Evolutionary conservation across 2,329 filamentous ascomycete species (phyloP).

Genomic region (Pezizomycotina sp.): DNA sequence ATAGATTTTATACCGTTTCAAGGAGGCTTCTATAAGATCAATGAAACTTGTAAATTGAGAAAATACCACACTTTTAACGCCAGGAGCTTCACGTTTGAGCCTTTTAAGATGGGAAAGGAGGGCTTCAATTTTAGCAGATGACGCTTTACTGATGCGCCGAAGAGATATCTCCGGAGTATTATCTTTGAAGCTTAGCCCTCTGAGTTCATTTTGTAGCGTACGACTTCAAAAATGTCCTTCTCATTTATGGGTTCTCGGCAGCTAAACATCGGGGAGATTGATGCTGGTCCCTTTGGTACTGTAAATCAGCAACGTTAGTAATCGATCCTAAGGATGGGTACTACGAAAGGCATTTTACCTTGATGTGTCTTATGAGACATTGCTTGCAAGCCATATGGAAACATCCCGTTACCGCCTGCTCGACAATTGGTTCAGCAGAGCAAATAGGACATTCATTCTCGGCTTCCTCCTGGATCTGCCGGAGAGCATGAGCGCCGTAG

Average conservation of each 20-base stretch:
- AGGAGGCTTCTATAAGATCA: conserved; percentile 69
- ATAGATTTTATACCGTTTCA: conserved; percentile 34
- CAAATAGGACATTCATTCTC: conserved; percentile 87
- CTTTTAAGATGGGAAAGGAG: conserved; percentile 58
- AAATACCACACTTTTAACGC: conserved; percentile 80
- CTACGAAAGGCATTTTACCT: conserved; percentile 29
- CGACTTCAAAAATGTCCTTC: conserved; percentile 80
- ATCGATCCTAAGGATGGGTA: no score
- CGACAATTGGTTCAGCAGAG: conserved; percentile 85
- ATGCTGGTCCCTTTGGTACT: conserved; percentile 60
- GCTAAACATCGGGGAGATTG: conserved; percentile 71
- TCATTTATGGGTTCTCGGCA: conserved; percentile 70
- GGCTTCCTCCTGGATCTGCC: conserved; percentile 79
- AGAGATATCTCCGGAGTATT: conserved; percentile 41
- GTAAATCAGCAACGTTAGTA: no score
- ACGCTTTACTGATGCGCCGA: conserved; percentile 45
- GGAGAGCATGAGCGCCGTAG: conserved; percentile 74
- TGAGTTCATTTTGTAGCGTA: conserved; percentile 51
- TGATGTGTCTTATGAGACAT: conserved; percentile 78
- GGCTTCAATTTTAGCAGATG: conserved; percentile 75
- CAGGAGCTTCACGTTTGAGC: conserved; percentile 47
- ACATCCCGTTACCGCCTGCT: conserved; percentile 86
- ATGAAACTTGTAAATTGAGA: conserved; percentile 96
- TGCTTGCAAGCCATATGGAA: conserved; percentile 96
- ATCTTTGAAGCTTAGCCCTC: conserved; percentile 24